Evolutionary conservation across 805 yeast genomes (phyloP), one percentile per base, ranked within the genome.

Genomic region (Starmerella floris): DNA sequence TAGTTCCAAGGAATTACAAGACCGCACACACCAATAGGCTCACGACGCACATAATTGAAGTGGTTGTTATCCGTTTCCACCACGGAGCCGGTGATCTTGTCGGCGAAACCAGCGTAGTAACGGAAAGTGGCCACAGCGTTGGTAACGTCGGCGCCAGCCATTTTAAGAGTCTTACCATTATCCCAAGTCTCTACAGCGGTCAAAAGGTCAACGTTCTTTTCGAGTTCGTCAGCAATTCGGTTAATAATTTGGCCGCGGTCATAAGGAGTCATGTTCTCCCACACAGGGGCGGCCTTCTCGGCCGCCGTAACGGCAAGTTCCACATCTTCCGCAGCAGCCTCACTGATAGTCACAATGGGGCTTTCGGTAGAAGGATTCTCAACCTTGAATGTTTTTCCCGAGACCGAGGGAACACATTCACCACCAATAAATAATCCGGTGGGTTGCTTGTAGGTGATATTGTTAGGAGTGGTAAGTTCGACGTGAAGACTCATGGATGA

Each of bases 221-320:
- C 94, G 51, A 87, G 64, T 55, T 79, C 67, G 50, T 82, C 91
- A 30, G 95, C 94, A 44, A 87, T 72, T 62, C 74, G 79, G 67
- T 63, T 60, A 51, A 87, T 65, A 34, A 72, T 72, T 44, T 62
- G 66, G 40, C 79, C 79, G 58, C 95, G 76, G 44, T 65, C 69
- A 22, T 69, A 55, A 15, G 95, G 93, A 46, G 81, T 79, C 20
- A 68, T 66, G 32, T 62, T 63, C 30, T 82, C 69, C 95, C 95
- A 87, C 44, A 73, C 67, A 38, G 37, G 44, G 39, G 80, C 87
- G 11, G 95, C 95, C 35, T 65, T 67, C 51, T 73, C 67, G 34
- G 97, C 96, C 34, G 93, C 91, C 21, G 74, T 73, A 28, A 88
- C 95, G 16, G 98, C 98, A 44, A 62, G 52, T 50, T 85, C 87